Conservation (phyloP, 1,139 yeast species). For the Yamadazyma blattariae region DNA sequence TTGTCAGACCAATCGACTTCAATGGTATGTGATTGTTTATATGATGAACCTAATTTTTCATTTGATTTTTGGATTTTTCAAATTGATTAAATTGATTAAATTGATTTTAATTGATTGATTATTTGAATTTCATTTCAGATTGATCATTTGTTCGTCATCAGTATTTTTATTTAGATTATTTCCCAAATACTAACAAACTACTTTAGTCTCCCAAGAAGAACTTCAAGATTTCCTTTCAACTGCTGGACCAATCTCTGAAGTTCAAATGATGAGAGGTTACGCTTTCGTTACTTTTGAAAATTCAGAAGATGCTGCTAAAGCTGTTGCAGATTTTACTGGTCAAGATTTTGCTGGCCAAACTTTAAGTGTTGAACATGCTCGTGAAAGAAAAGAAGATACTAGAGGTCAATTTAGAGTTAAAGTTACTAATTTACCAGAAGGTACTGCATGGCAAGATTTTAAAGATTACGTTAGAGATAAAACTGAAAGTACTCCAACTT, state of each 20-base stretch:
- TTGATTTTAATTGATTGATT: conserved; percentile 1
- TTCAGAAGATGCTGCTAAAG: conserved; percentile 63
- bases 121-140: too few species aligned
- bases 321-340: conserved; percentile 60
- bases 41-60: too few species aligned
- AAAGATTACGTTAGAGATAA: conserved; percentile 77
- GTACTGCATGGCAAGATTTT: conserved; percentile 82
- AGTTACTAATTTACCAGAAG: conserved; percentile 67
- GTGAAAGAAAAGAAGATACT: conserved; percentile 55
- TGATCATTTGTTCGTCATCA: too few species aligned
- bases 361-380: conserved; percentile 67
- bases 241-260: conserved; percentile 64
- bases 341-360: conserved; percentile 60
- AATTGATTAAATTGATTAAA: too few species aligned
- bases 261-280: conserved; percentile 70
- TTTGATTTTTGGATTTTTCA: too few species aligned
- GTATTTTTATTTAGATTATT: too few species aligned
- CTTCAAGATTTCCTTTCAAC: conserved; percentile 64
- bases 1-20: conserved; percentile 39
- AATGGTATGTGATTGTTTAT: conserved; percentile 25
- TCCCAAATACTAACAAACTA: conserved; percentile 13
- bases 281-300: conserved; percentile 73
- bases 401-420: conserved; percentile 73
- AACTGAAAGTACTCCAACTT: conserved; percentile 61
- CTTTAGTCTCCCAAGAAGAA: conserved; percentile 49